Base-by-base conservation (phyloP, 495 filamentous ascomycete species). In the Clohesyomyces aquaticus region DNA sequence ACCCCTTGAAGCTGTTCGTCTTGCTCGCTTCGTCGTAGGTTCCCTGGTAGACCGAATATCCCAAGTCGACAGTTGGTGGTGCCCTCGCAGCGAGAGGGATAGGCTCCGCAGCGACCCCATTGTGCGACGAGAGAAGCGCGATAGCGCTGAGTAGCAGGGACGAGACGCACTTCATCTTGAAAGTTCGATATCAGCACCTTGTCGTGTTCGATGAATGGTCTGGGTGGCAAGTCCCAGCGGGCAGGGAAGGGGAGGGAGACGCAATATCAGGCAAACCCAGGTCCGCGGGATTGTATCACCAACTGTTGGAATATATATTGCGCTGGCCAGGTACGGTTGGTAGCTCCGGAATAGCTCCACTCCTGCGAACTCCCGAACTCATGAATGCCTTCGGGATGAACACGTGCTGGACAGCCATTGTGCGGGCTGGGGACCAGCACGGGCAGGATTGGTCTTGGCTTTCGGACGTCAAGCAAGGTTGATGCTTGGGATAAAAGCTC, bases 31-130 rank as follows among this genome's bases (percentile, higher is more conserved):
- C 16, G 43, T 65, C 54, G 26, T 62, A 45, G 19, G 38, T 25
- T 6, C 64, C 63, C 27, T 65, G 48, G 48, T 73, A 67, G 0
- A 60, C 45, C 16, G 61, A 47, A 38, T 71, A 69, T 35, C 68
- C 71, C 48, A 73, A 32, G 53, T 73, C 71, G 16, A 73, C 59
- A 2, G 45, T 59, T 2, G 58, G 63, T n/a, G 43, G 28, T 16
- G 57, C 63, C 22, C 56, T 21, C 18, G 47, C 50, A 41, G 27
- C 58, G 23, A 48, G 35, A 1, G 58, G 38, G 38, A 63, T 53
- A 2, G 59, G 54, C 53, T 68, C 59, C 14, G 54, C 46, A 16
- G 22, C 18, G 43, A 56, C 42, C 28, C 53, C 14, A 21, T 57
- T 27, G 18, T 25, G 29, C 26, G 46, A 22, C 46, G 19, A 21